Conservation (phyloP, 1,284 basidiomycete genomes). For the Malassezia obtusa region DNA sequence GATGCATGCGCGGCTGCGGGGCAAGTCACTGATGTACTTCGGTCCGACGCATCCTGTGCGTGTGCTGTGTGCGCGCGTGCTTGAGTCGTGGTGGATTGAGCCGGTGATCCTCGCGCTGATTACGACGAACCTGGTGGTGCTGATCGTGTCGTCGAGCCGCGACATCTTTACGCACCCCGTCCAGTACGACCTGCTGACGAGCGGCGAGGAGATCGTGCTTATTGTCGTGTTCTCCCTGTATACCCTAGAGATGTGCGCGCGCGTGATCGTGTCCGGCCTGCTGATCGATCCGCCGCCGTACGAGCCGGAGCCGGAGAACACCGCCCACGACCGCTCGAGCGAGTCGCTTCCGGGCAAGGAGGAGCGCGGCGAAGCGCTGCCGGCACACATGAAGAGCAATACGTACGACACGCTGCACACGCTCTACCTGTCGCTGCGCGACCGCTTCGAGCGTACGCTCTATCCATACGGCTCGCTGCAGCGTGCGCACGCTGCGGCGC, state of each 20-base stretch:
- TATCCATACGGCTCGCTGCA: constrained; percentile 6
- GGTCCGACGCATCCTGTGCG: constrained; percentile 53
- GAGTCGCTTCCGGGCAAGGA: neutral
- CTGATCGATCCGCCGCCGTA: constrained; percentile 64
- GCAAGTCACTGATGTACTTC: constrained; percentile 68
- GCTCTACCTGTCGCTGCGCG: neutral
- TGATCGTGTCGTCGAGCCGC: constrained; percentile 67
- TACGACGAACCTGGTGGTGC: constrained; percentile 68
- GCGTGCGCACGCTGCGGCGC: constrained; percentile 1
- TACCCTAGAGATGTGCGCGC: constrained; percentile 78
- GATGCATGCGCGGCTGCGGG: constrained; percentile 54
- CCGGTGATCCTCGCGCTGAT: constrained; percentile 74
- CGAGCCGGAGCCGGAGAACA: constrained; percentile 1
- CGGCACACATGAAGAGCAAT: constrained; percentile 4
- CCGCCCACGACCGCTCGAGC: neutral
- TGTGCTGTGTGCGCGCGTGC: constrained; percentile 16
- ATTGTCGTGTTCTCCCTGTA: constrained; percentile 75
- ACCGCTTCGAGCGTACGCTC: neutral
- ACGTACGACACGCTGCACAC: neutral
- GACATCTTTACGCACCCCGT: constrained; percentile 52
- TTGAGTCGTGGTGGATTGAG: constrained; percentile 65
- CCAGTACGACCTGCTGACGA: constrained; percentile 65
- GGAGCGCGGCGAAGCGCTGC: neutral
- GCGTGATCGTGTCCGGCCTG: constrained; percentile 83
- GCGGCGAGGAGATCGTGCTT: constrained; percentile 59